These are phyloP conservation scores for Xylaria arbuscula DNA, from an alignment of 2,329 filamentous ascomycete genomes.

Conservation along the genomic window DNA sequence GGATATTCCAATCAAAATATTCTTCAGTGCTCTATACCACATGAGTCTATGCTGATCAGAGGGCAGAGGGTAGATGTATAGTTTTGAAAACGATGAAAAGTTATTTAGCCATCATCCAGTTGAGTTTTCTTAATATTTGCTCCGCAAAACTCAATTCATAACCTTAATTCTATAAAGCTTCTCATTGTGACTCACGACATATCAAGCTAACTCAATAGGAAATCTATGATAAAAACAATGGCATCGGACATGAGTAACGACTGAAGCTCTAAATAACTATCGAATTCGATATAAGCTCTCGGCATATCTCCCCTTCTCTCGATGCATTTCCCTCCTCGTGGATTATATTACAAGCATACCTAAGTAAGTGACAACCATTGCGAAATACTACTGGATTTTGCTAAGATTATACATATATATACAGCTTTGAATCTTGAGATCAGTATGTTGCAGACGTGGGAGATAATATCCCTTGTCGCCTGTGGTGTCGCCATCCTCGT, in stretches of 20 bases:
- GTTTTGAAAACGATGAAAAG: too few relatives aligned
- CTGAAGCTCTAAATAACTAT: neutral
- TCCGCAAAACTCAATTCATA: neutral
- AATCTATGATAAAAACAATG: too few relatives aligned
- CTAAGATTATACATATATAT: neutral
- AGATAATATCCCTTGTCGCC: neutral
- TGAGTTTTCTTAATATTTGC: neutral
- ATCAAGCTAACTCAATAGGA: neutral
- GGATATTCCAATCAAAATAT: neutral
- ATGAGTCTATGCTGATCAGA: too few relatives aligned
- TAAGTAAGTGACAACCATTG: neutral
- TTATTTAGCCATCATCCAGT: neutral
- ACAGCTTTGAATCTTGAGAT: neutral
- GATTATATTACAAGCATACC: neutral
- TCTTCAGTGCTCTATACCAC: neutral
- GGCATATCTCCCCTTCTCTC: neutral
- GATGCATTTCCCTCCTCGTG: neutral
- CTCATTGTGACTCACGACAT: neutral
- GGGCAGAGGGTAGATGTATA: too few relatives aligned
- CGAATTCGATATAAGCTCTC: too few relatives aligned
- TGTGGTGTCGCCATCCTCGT: neutral
- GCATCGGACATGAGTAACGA: neutral
- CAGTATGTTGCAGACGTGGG: neutral
- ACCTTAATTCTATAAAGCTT: neutral
- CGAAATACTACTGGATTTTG: neutral